Conservation (phyloP, 768 basidiomycete genomes). For the Tulasnella sp. region DNA sequence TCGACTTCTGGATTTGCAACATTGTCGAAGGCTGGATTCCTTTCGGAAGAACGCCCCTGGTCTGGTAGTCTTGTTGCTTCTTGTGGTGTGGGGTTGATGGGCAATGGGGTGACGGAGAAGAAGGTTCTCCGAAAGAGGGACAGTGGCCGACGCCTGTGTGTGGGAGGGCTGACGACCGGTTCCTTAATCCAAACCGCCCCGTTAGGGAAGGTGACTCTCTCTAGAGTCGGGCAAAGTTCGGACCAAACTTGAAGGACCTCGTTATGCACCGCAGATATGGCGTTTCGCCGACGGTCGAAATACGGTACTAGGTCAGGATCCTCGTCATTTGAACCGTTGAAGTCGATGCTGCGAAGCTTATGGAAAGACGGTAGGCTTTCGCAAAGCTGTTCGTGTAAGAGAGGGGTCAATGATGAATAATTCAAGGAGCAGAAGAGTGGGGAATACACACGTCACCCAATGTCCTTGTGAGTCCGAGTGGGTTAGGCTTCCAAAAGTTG, state of each 20-base stretch:
- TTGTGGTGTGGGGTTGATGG: neutral
- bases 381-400: neutral
- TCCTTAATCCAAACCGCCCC: neutral
- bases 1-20: neutral
- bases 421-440: neutral
- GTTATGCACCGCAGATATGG: neutral
- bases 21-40: neutral
- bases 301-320: neutral
- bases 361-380: neutral
- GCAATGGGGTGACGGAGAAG: neutral
- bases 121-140: neutral
- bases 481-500: neutral
- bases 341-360: neutral
- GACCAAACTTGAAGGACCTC: neutral
- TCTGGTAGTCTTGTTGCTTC: neutral
- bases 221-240: neutral
- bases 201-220: constrained; percentile 3
- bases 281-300: neutral
- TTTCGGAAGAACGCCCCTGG: neutral
- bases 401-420: neutral
- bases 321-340: neutral
- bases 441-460: neutral
- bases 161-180: neutral
- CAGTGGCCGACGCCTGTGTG: neutral
- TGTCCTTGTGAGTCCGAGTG: neutral